phyloP scores from a whole-genome alignment of 768 basidiomycete species.

The Termitomyces bulborhizus region DNA sequence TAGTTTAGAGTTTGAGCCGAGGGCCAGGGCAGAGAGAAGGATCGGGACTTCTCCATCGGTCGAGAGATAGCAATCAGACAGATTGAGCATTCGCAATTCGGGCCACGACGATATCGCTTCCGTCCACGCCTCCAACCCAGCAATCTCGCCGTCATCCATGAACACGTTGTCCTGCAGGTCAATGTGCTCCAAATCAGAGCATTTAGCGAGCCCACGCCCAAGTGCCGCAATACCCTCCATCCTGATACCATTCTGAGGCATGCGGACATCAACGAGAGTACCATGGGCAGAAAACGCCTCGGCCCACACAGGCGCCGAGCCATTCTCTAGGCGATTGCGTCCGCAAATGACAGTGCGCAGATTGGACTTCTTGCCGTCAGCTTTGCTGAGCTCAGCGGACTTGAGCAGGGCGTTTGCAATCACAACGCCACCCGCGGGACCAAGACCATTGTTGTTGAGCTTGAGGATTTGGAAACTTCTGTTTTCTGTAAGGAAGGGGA shows the following conservation, averaged over 20 bases:
- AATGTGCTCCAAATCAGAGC: slow-evolving; percentile 60
- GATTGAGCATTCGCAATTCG: slow-evolving; percentile 67
- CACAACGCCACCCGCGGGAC: slow-evolving; percentile 79
- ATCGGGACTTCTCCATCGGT: slow-evolving; percentile 73
- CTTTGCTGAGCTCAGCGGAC: slow-evolving; percentile 64
- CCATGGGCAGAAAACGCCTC: slow-evolving; percentile 83
- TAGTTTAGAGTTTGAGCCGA: slow-evolving; percentile 70
- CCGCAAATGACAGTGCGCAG: slow-evolving; percentile 85
- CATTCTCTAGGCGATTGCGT: slow-evolving; percentile 92
- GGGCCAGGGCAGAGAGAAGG: slow-evolving; percentile 52
- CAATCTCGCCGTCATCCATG: slow-evolving; percentile 48
- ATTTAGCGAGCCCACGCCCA: slow-evolving; percentile 66
- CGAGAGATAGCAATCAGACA: slow-evolving; percentile 89
- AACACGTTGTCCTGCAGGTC: slow-evolving; percentile 94
- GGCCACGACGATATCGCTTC: slow-evolving; percentile 66
- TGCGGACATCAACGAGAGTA: slow-evolving; percentile 75
- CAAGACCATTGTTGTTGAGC: slow-evolving; percentile 96
- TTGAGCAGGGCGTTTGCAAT: slow-evolving; percentile 80
- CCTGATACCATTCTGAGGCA: slow-evolving; percentile 98
- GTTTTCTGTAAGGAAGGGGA: slow-evolving; percentile 81
- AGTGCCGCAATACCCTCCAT: slow-evolving; percentile 85
- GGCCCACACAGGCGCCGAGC: slow-evolving; percentile 78
- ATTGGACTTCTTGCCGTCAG: slow-evolving; percentile 62
- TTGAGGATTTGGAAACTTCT: slow-evolving; percentile 77
- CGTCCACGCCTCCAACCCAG: slow-evolving; percentile 53